Evolutionary conservation across 2,329 filamentous ascomycete species (phyloP).

Genomic region (Diaporthe australafricana): DNA sequence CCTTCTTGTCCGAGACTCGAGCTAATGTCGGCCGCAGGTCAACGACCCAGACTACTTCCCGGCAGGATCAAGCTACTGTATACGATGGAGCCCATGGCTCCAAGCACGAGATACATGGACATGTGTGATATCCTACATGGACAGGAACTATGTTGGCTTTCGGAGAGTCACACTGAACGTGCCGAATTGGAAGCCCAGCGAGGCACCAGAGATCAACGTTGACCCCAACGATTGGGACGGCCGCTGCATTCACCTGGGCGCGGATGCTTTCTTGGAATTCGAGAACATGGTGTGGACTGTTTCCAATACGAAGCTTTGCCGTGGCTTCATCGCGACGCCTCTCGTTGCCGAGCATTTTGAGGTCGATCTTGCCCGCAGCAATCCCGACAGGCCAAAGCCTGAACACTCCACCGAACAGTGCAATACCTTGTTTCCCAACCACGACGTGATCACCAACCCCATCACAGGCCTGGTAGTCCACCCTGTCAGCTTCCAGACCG

Average conservation of each 20-base stretch:
- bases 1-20: background rate
- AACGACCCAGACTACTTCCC: conserved; percentile 62
- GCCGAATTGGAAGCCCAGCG: conserved; percentile 50
- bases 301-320: conserved; percentile 52
- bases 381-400: conserved; percentile 36
- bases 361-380: conserved; percentile 50
- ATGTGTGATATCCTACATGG: conserved; percentile 62
- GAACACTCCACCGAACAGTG: conserved; percentile 58
- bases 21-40: background rate
- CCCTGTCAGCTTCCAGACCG: conserved; percentile 45
- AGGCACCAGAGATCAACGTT: conserved; percentile 51
- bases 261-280: conserved; percentile 67
- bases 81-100: conserved; percentile 68
- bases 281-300: conserved; percentile 63
- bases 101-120: conserved; percentile 48
- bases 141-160: conserved; percentile 66
- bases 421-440: conserved; percentile 54
- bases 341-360: conserved; percentile 63
- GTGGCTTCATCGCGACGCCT: conserved; percentile 67
- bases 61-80: conserved; percentile 59
- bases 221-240: conserved; percentile 56
- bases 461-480: conserved; percentile 64
- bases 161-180: conserved; percentile 57
- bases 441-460: conserved; percentile 52
- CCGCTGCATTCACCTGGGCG: conserved; percentile 61